Conservation (phyloP, 2,329 filamentous ascomycete genomes). For the Hymenoscyphus repandus region DNA sequence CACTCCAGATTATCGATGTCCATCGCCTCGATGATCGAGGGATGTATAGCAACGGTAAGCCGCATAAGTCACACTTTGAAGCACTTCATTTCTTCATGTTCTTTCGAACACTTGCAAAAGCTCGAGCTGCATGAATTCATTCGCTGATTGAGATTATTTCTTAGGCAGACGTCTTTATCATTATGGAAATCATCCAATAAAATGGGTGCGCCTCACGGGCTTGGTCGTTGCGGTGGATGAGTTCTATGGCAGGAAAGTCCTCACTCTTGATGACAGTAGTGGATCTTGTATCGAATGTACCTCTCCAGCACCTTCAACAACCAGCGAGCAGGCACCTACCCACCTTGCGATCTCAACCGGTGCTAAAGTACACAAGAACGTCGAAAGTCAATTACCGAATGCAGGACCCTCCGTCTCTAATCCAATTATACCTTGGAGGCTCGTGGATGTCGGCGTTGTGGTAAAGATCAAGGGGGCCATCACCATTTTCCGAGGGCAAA, state of each 20-base stretch:
- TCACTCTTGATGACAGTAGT: slow-evolving; percentile 61
- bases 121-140: neutral
- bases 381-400: slow-evolving; percentile 43
- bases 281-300: slow-evolving; percentile 49
- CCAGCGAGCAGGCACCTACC: neutral
- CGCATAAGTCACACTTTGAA: neutral
- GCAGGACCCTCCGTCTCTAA: slow-evolving; percentile 57
- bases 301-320: slow-evolving; percentile 14
- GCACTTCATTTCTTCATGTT: neutral
- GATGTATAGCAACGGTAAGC: slow-evolving; percentile 47
- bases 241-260: slow-evolving; percentile 41
- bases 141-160: slow-evolving; percentile 1
- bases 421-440: slow-evolving; percentile 23
- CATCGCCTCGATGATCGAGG: slow-evolving; percentile 40
- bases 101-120: neutral
- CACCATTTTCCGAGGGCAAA: slow-evolving; percentile 41
- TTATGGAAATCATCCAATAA: slow-evolving; percentile 68
- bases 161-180: slow-evolving; percentile 57
- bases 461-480: slow-evolving; percentile 54
- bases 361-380: slow-evolving; percentile 9
- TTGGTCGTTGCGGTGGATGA: slow-evolving; percentile 61
- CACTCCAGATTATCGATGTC: slow-evolving; percentile 48
- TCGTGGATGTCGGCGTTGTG: slow-evolving; percentile 47
- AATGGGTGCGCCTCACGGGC: slow-evolving; percentile 68
- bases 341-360: neutral